phyloP scores from a whole-genome alignment of 2,329 filamentous ascomycete species.

The Hirsutella minnesotensis region DNA sequence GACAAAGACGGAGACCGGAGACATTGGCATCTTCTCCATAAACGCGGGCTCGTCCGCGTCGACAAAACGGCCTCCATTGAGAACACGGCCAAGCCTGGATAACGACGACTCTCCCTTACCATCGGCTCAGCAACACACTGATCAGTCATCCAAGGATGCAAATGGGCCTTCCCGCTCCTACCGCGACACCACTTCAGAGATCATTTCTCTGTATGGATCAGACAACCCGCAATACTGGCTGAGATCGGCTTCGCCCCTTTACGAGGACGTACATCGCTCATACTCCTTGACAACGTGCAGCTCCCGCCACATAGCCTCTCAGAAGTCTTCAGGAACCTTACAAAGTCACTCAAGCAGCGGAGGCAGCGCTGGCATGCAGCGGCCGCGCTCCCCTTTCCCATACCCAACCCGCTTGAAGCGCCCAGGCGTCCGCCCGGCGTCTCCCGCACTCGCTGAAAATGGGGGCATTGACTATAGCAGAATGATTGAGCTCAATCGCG shows the following conservation, averaged over 20 bases:
- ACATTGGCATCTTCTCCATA: conserved; percentile 50
- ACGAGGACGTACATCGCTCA: conserved; percentile 35
- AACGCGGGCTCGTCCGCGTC: conserved; percentile 18
- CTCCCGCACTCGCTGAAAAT: conserved; percentile 35
- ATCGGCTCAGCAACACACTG: conserved; percentile 18
- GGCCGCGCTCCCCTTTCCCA: conserved; percentile 46
- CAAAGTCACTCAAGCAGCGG: conserved; percentile 32
- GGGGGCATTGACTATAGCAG: conserved; percentile 36
- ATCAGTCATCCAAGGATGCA: conserved; percentile 24
- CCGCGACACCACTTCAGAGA: conserved; percentile 40
- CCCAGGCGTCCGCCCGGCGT: conserved; percentile 36
- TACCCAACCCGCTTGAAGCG: conserved; percentile 46
- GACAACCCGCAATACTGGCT: conserved; percentile 32
- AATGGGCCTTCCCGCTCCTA: conserved; percentile 34
- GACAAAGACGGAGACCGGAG: conserved; percentile 54
- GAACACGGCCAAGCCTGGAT: conserved; percentile 16
- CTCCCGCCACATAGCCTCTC: conserved; percentile 32
- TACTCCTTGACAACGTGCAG: conserved; percentile 43
- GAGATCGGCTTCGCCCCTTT: conserved; percentile 29
- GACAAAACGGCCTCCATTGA: conserved; percentile 16
- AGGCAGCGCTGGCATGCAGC: conserved; percentile 26
- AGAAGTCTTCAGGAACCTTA: conserved; percentile 34
- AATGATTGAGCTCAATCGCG: conserved; percentile 37
- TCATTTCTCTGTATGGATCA: conserved; percentile 42
- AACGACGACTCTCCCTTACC: conserved; percentile 15